Percentiles rank a stretch among this genome's conserved stretches.
These are phyloP conservation scores for Dryas drummondii DNA, from an alignment of 306 rosid genomes.

Conservation along the genomic window DNA sequence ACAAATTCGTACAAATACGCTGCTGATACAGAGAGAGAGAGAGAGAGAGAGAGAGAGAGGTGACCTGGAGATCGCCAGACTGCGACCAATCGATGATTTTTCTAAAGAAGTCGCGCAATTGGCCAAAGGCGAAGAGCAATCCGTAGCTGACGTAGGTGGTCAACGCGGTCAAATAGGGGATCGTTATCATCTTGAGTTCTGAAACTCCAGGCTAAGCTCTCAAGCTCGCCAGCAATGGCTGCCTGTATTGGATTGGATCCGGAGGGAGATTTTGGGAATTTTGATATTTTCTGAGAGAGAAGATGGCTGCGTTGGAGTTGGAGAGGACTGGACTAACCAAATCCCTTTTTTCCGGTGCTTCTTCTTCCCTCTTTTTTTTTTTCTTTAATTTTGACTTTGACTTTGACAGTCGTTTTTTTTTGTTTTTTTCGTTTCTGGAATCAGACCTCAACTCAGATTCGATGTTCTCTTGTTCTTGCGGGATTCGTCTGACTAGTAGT, in stretches of 20 bases:
- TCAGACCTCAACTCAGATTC: too few relatives aligned
- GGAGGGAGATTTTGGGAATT: too few relatives aligned
- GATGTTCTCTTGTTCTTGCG: too few relatives aligned
- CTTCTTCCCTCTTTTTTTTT: too few relatives aligned
- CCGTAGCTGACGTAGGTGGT: constrained; percentile 82
- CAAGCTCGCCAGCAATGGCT: constrained; percentile 14
- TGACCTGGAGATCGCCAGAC: constrained; percentile 59
- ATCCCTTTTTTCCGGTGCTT: too few relatives aligned
- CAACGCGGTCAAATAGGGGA: constrained; percentile 76
- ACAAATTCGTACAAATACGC: neutral
- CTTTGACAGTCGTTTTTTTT: too few relatives aligned
- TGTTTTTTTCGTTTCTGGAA: too few relatives aligned
- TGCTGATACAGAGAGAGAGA: neutral
- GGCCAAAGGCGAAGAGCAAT: constrained; percentile 75
- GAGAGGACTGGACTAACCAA: too few relatives aligned
- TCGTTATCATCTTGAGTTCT: constrained; percentile 47
- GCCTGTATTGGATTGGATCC: constrained; percentile 9
- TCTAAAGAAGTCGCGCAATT: constrained; percentile 68
- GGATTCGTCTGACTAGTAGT: too few relatives aligned
- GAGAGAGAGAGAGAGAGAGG: neutral
- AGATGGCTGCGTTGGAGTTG: too few relatives aligned
- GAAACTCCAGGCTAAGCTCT: constrained; percentile 15
- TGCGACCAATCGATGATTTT: constrained; percentile 63
- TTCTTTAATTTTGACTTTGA: too few relatives aligned
- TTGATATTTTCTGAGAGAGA: too few relatives aligned